Base-by-base conservation (phyloP, 2,329 filamentous ascomycete genomes). In the Trichoderma sp. region DNA sequence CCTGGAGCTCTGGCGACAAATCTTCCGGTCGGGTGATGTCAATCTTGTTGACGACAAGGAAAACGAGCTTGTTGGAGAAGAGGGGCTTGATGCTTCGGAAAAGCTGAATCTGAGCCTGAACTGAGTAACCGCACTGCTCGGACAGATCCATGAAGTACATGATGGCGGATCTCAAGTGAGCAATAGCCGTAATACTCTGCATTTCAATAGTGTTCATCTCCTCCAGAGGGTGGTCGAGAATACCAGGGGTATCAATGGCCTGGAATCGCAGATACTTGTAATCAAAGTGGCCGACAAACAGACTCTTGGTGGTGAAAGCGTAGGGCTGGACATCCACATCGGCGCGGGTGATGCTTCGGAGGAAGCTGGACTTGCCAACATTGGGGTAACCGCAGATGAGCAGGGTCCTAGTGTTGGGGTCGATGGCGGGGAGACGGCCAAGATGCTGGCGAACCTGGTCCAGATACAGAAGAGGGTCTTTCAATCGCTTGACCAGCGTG, bases 171-270 rank as follows among this genome's bases (percentile, higher is more conserved):
- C 95, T 90, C 80, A 99, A 87, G 86, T 99, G 97, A 66, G 96
- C 96, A 84, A 99, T 97, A 12, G 97, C 96, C 21, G 95, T 98
- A 76, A 99, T 98, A 74, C 93, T 83, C 86, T 98, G 96, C 94
- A 98, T 98, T 84, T 99, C 96, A 80, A 99, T 99, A 4, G 96
- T 98, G 85, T 98, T 97, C 96, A 98, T 99, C 85, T 98, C 96
- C 84, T 98, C 96, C 9, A 99, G 89, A 43, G 95, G 95, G 81
- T 99, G 96, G 78, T 99, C 96, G 73, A 99, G 86, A 76, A 99
- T 97, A 86, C 96, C 96, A n/a, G 95, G 95, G 12, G 96, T 99
- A 83, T 99, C 96, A 77, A 99, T 98, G 32, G 94, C 95, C 84
- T 87, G 86, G 80, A 88, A 88, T 43, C 83, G 81, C 71, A 82